These are phyloP conservation scores for Carnegiea gigantea DNA, from an alignment of 179 eudicot genomes.

Conservation along the genomic window DNA sequence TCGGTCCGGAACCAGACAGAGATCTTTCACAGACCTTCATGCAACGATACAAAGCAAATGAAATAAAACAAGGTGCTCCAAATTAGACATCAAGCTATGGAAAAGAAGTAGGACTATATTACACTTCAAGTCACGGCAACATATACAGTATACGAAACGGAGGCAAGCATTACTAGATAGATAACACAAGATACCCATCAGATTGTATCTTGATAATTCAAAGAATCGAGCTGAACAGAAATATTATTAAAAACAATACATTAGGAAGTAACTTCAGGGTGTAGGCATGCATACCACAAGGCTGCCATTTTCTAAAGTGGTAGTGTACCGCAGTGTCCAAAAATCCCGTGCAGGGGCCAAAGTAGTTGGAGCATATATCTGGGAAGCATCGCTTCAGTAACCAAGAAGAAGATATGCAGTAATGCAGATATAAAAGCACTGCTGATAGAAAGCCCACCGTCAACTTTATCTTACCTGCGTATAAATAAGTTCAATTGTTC, in stretches of 20 bases:
- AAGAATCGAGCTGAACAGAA: not conserved
- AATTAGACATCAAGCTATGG: not conserved
- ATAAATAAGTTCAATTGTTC: constrained; percentile 84
- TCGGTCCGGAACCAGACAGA: constrained; percentile 85
- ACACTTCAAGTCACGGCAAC: not conserved
- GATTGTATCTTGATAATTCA: not conserved
- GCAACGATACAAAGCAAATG: constrained; percentile 20
- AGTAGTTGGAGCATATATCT: constrained; percentile 95
- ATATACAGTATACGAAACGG: not conserved
- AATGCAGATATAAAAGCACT: not conserved
- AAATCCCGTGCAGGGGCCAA: constrained; percentile 94
- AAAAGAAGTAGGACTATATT: not conserved
- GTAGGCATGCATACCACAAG: constrained; percentile 61
- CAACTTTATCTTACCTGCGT: constrained; percentile 56
- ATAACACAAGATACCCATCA: not conserved
- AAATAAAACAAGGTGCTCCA: not conserved
- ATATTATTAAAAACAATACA: not conserved
- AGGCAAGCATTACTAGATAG: not conserved
- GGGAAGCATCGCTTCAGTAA: constrained; percentile 19
- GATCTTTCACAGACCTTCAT: constrained; percentile 94
- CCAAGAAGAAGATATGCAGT: not conserved
- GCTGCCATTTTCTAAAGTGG: constrained; percentile 86
- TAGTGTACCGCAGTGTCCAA: constrained; percentile 92
- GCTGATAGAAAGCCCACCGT: not conserved
- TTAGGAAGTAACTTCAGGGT: not conserved